These are phyloP conservation scores for Atalantia buxifolia DNA, from an alignment of 345 rosid species.

Conservation along the genomic window DNA sequence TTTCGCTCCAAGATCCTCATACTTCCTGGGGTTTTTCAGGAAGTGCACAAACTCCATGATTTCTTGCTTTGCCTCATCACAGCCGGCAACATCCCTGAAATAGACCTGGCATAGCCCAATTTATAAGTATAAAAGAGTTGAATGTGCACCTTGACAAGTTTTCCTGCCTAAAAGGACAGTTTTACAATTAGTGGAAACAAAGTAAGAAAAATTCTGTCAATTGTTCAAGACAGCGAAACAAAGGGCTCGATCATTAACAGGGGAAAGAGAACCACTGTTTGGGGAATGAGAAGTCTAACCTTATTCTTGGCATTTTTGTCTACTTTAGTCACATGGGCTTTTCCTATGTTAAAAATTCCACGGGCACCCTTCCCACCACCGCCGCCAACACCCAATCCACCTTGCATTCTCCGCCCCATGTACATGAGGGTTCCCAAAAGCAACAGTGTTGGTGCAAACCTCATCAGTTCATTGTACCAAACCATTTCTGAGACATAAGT, in stretches of 20 bases:
- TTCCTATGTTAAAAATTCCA: conserved; percentile 95
- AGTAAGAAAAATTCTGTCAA: neutral
- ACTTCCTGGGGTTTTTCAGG: conserved; percentile 87
- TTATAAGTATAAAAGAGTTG: neutral
- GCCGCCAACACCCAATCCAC: conserved; percentile 86
- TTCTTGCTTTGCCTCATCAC: conserved; percentile 98
- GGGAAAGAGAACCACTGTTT: neutral
- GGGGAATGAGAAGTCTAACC: conserved; percentile 36
- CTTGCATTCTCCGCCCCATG: conserved; percentile 78
- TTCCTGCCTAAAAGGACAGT: neutral
- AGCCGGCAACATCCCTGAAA: conserved; percentile 96
- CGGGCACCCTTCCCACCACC: conserved; percentile 76
- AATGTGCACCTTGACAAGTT: neutral
- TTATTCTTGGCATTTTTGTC: conserved; percentile 93
- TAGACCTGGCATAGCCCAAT: conserved; percentile 43
- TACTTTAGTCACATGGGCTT: conserved; percentile 75
- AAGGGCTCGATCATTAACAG: neutral
- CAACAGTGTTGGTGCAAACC: conserved; percentile 72
- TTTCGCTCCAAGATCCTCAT: conserved; percentile 92
- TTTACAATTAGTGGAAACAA: neutral
- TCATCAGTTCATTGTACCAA: conserved; percentile 81
- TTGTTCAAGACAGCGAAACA: neutral
- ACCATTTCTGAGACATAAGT: conserved; percentile 68
- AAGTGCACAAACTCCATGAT: conserved; percentile 98
- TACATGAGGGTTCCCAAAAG: conserved; percentile 66